These are phyloP conservation scores for Scheffersomyces stambukii DNA, from an alignment of 1,139 yeast genomes.

Conservation along the genomic window DNA sequence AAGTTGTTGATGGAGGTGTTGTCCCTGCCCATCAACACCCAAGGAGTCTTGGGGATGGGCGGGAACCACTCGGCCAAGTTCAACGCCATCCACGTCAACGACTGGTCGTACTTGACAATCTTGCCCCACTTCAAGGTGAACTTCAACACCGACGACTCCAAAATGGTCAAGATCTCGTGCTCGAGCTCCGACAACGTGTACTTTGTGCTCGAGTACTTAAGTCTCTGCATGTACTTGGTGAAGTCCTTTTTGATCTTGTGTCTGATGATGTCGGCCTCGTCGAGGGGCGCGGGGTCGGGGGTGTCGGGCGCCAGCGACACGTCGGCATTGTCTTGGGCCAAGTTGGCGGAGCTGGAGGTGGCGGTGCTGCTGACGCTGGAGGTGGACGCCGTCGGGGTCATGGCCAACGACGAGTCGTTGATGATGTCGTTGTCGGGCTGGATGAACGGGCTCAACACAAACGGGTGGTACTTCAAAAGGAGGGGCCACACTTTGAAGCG, in stretches of 20 bases:
- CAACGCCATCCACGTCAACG: slow-evolving; percentile 82
- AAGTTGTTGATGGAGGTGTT: slow-evolving; percentile 20
- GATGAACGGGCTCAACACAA: slow-evolving; percentile 70
- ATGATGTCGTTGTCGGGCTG: slow-evolving; percentile 45
- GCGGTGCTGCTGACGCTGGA: slow-evolving; percentile 5
- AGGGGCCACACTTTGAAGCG: slow-evolving; percentile 85
- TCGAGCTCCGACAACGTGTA: slow-evolving; percentile 35
- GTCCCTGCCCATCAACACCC: slow-evolving; percentile 44
- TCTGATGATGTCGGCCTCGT: slow-evolving; percentile 22
- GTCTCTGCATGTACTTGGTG: slow-evolving; percentile 47
- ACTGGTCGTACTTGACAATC: slow-evolving; percentile 72
- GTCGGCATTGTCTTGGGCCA: slow-evolving; percentile 7
- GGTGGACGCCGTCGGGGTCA: slow-evolving; percentile 9
- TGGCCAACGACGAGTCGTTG: slow-evolving; percentile 8
- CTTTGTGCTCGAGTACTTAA: slow-evolving; percentile 17
- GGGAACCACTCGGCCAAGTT: slow-evolving; percentile 91
- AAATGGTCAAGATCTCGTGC: slow-evolving; percentile 47
- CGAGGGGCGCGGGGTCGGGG: slow-evolving; percentile 3
- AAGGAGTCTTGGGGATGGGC: slow-evolving; percentile 44
- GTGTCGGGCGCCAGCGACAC: slow-evolving; percentile 3
- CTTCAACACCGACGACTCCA: slow-evolving; percentile 58
- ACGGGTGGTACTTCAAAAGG: slow-evolving; percentile 76
- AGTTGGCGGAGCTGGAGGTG: slow-evolving; percentile 1
- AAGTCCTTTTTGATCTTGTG: slow-evolving; percentile 47
- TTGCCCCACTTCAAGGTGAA: slow-evolving; percentile 79